A percentile compares a stretch with the other conserved stretches of the same genome.
phyloP scores from a whole-genome alignment of 2,329 filamentous ascomycete genomes.

The Sclerotiophoma versabilis region DNA sequence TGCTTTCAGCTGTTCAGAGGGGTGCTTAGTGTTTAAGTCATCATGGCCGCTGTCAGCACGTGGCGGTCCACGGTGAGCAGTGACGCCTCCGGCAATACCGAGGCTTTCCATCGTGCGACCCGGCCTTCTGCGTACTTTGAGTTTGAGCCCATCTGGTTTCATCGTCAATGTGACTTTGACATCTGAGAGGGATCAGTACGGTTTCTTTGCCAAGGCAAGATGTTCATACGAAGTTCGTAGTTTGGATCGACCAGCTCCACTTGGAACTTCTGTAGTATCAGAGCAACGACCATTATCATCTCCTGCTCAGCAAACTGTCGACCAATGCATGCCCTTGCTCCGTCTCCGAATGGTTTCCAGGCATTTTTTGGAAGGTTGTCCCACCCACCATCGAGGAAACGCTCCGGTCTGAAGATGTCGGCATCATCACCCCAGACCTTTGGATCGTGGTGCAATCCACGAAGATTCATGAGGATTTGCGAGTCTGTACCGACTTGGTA shows the following conservation, averaged over 20 bases:
- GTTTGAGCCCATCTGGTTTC: background rate
- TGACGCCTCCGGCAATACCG: background rate
- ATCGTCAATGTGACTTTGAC: background rate
- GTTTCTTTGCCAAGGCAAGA: background rate
- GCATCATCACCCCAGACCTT: background rate
- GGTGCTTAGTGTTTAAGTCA: background rate
- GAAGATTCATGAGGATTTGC: background rate
- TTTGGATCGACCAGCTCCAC: background rate
- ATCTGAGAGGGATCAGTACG: background rate
- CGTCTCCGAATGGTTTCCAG: background rate
- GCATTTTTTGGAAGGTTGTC: background rate
- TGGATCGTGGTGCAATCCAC: background rate
- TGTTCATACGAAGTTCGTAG: background rate
- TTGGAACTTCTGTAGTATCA: background rate
- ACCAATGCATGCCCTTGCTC: background rate
- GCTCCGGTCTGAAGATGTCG: background rate
- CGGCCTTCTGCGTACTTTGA: background rate
- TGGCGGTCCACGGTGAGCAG: background rate
- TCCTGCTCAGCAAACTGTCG: background rate
- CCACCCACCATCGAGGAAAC: background rate
- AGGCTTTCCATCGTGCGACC: background rate
- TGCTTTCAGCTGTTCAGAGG: slow-evolving; percentile 45
- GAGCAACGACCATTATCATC: background rate
- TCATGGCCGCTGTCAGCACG: background rate
- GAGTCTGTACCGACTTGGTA: background rate